phyloP scores from a whole-genome alignment of 345 rosid genomes.

The Rhizophora apiculata region DNA sequence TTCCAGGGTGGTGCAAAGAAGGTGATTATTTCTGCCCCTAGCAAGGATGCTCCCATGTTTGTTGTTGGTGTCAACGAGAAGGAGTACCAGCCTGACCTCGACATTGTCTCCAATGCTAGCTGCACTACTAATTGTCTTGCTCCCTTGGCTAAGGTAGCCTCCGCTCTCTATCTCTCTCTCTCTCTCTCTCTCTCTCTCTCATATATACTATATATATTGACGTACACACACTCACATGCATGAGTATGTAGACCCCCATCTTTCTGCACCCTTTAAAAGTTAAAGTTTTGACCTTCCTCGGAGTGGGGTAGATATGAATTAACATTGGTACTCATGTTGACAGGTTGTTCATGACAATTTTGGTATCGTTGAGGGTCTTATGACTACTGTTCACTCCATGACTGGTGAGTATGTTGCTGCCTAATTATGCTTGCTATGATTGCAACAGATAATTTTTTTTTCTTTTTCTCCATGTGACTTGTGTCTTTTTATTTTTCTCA shows the following conservation, averaged over 20 bases:
- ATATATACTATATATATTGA: not conserved
- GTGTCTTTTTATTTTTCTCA: not conserved
- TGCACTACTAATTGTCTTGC: constrained; percentile 85
- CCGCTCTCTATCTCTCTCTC: not conserved
- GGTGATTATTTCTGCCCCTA: constrained; percentile 60
- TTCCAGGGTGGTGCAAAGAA: constrained; percentile 69
- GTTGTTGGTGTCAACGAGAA: constrained; percentile 70
- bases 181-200: no score
- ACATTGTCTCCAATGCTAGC: constrained; percentile 63
- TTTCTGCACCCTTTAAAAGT: no score
- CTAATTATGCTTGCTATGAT: not conserved
- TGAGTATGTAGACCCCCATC: no score
- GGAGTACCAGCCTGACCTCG: constrained; percentile 47
- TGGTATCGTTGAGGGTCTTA: constrained; percentile 76
- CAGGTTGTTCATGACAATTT: constrained; percentile 60
- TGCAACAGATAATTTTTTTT: not conserved
- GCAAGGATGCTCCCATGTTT: constrained; percentile 74
- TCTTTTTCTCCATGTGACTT: not conserved
- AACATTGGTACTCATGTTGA: not conserved
- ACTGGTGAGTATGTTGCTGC: constrained; percentile 36
- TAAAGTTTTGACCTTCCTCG: no score
- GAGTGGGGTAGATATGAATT: not conserved
- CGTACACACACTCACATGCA: no score
- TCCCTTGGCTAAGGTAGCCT: constrained; percentile 58
- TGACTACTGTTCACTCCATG: constrained; percentile 72